Conservation (phyloP, 495 filamentous ascomycete species). For the Trichoderma gamsii region DNA sequence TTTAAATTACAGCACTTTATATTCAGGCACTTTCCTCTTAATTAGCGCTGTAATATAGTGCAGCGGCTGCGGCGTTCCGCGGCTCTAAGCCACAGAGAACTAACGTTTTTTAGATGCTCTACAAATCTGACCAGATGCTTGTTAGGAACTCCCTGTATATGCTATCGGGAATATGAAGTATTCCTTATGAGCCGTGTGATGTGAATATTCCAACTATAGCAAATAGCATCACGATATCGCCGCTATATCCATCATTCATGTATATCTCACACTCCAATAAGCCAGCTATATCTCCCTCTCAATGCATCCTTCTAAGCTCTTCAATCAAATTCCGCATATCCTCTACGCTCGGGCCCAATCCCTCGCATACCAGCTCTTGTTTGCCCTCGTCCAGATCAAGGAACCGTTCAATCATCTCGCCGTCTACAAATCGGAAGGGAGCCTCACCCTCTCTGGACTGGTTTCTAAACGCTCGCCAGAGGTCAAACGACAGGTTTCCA, state of each 20-base stretch:
- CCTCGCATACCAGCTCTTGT: constrained; percentile 61
- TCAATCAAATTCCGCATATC: constrained; percentile 67
- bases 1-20: too few relatives aligned
- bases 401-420: constrained; percentile 83
- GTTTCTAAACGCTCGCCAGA: constrained; percentile 73
- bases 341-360: constrained; percentile 59
- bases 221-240: too few relatives aligned
- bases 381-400: constrained; percentile 56
- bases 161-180: too few relatives aligned
- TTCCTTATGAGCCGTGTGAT: too few relatives aligned
- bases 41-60: too few relatives aligned
- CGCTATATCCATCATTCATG: background rate
- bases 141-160: too few relatives aligned
- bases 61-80: too few relatives aligned
- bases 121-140: too few relatives aligned
- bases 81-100: too few relatives aligned
- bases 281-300: background rate
- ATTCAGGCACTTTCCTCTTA: too few relatives aligned
- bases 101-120: too few relatives aligned
- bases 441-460: constrained; percentile 62
- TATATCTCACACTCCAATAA: background rate
- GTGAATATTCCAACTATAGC: too few relatives aligned
- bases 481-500: constrained; percentile 66
- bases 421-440: constrained; percentile 86
- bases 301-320: constrained; percentile 67